These are phyloP conservation scores for Aureobasidium sp. DNA, from an alignment of 2,329 filamentous ascomycete genomes.

Conservation along the genomic window DNA sequence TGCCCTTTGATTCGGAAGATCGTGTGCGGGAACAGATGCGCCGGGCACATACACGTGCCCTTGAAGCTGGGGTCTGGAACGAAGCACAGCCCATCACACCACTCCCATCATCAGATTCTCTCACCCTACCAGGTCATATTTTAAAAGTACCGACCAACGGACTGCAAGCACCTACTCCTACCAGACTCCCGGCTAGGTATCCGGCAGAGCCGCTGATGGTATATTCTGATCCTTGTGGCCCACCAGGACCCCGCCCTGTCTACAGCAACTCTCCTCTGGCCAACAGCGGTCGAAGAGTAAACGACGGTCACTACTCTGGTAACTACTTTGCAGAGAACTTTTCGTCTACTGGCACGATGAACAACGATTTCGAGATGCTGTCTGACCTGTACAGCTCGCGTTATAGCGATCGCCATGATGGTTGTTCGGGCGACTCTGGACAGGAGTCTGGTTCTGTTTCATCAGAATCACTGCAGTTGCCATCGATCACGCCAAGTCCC, in stretches of 20 bases:
- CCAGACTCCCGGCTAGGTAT: neutral
- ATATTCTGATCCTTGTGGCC: conserved; percentile 14
- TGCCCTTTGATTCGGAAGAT: conserved; percentile 22
- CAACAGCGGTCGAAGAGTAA: neutral
- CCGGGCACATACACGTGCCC: conserved; percentile 29
- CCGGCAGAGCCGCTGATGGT: neutral
- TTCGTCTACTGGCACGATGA: neutral
- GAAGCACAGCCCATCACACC: conserved; percentile 28
- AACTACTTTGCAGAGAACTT: neutral
- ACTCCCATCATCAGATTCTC: conserved; percentile 21
- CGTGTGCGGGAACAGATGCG: conserved; percentile 26
- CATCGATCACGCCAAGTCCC: conserved; percentile 20
- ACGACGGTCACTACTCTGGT: conserved; percentile 1
- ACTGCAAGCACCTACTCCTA: neutral
- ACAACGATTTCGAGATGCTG: neutral
- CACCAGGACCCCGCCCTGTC: conserved; percentile 17
- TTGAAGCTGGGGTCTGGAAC: conserved; percentile 25
- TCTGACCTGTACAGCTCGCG: conserved; percentile 1
- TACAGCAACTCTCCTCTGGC: conserved; percentile 14
- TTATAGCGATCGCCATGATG: conserved; percentile 26
- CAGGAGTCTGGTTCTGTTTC: conserved; percentile 16
- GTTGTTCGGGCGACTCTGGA: conserved; percentile 27
- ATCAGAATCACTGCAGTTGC: conserved; percentile 20
- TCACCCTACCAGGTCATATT: neutral
- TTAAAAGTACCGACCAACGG: conserved; percentile 4